Percentiles rank a stretch among this genome's conserved stretches.
Evolutionary conservation across 2,329 filamentous ascomycete species (phyloP).

Genomic region (Xylaria digitata): DNA sequence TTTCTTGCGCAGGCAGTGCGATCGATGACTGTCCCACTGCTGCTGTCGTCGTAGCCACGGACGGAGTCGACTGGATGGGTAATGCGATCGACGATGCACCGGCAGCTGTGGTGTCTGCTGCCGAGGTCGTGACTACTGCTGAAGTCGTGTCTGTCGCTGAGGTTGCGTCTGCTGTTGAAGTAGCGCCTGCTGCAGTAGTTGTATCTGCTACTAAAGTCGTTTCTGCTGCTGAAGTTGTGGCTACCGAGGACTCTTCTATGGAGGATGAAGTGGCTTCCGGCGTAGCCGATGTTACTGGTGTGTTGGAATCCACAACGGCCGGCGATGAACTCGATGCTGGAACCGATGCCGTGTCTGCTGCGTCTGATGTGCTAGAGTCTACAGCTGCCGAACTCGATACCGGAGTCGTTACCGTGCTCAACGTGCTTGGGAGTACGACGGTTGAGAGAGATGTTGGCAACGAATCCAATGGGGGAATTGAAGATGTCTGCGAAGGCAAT

Average conservation of each 20-base stretch:
- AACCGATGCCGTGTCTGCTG: not conserved
- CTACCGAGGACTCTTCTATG: not conserved
- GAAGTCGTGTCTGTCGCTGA: conserved; percentile 1
- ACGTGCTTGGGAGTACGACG: conserved; percentile 26
- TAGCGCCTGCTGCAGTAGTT: not conserved
- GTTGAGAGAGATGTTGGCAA: conserved; percentile 29
- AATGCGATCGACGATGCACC: conserved; percentile 40
- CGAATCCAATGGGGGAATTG: not conserved
- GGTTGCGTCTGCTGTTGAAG: not conserved
- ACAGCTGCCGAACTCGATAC: not conserved
- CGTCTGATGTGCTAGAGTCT: conserved; percentile 4
- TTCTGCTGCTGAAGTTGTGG: not conserved
- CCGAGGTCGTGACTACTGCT: conserved; percentile 5
- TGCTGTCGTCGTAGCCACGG: conserved; percentile 26
- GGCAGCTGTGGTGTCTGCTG: not conserved
- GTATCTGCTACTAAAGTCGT: not conserved
- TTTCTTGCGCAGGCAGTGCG: conserved; percentile 37
- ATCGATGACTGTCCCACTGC: conserved; percentile 36
- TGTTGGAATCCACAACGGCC: not conserved
- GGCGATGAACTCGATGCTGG: too few species aligned
- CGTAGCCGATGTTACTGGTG: conserved; percentile 7
- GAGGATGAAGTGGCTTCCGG: conserved; percentile 8
- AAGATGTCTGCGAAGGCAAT: conserved; percentile 13
- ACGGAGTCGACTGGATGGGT: conserved; percentile 28
- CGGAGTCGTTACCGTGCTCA: not conserved